Evolutionary conservation across 257 asterid species (phyloP).

Genomic region (Craterostigma plantagineum): DNA sequence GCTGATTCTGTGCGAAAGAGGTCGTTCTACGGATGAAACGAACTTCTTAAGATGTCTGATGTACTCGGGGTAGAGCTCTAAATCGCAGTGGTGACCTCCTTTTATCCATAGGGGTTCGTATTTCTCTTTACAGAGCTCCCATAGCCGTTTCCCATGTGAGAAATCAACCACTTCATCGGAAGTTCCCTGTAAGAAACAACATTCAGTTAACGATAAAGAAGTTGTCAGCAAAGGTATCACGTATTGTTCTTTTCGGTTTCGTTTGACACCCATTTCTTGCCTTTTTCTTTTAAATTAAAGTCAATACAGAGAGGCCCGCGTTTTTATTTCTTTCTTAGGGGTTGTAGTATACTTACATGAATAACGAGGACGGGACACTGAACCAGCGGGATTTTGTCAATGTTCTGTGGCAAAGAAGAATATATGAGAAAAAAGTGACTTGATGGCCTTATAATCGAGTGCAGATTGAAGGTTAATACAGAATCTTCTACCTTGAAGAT

Average conservation of each 20-base stretch:
- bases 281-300: too few species aligned
- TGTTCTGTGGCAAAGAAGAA: constrained; percentile 42
- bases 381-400: constrained; percentile 36
- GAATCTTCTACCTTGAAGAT: constrained; percentile 33
- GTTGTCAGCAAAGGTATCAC: too few species aligned
- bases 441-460: too few species aligned
- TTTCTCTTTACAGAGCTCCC: constrained; percentile 74
- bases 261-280: too few species aligned
- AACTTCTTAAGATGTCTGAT: constrained; percentile 64
- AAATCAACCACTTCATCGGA: constrained; percentile 82
- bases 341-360: constrained; percentile 38
- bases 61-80: constrained; percentile 73
- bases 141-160: constrained; percentile 78
- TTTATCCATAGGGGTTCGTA: constrained; percentile 83
- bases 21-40: constrained; percentile 51
- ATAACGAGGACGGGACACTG: constrained; percentile 49
- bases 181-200: constrained; percentile 41
- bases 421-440: constrained; percentile 5
- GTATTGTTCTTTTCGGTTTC: too few species aligned
- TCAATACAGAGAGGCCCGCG: neutral
- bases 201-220: neutral
- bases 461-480: neutral
- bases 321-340: neutral
- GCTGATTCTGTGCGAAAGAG: constrained; percentile 49
- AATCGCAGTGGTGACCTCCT: constrained; percentile 76